These are phyloP conservation scores for Mimosa pudica DNA, from an alignment of 306 rosid species.

Conservation along the genomic window DNA sequence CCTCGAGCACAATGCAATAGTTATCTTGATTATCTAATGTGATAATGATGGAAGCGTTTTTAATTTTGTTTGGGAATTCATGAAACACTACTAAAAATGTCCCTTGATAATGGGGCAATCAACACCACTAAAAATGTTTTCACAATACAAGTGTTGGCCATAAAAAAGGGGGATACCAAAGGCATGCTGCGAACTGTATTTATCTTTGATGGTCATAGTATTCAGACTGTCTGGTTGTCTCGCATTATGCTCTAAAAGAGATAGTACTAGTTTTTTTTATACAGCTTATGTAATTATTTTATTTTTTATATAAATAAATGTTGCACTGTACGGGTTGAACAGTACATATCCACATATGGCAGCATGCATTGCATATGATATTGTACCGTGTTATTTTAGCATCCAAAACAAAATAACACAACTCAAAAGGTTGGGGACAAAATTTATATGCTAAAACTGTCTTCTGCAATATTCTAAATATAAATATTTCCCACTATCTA, in stretches of 20 bases:
- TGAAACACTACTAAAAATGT: neutral
- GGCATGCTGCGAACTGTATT: neutral
- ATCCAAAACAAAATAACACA: neutral
- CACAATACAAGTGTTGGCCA: neutral
- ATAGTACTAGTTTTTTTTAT: neutral
- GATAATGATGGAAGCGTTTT: neutral
- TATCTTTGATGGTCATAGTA: neutral
- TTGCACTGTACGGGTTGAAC: neutral
- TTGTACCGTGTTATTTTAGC: neutral
- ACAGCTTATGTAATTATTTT: neutral
- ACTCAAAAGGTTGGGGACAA: neutral
- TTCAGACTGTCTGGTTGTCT: constrained; percentile 14
- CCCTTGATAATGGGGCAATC: neutral
- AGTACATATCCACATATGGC: neutral
- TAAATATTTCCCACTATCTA: neutral
- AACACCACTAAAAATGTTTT: neutral
- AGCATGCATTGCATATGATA: neutral
- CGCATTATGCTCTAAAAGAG: constrained; percentile 20
- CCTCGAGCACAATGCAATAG: neutral
- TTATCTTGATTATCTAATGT: neutral
- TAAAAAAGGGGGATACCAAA: neutral
- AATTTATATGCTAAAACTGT: constrained; percentile 2
- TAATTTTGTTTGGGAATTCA: neutral
- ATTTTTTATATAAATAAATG: neutral
- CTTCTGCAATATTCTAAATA: neutral